phyloP scores from a whole-genome alignment of 495 filamentous ascomycete genomes.

The Penicillium steckii region DNA sequence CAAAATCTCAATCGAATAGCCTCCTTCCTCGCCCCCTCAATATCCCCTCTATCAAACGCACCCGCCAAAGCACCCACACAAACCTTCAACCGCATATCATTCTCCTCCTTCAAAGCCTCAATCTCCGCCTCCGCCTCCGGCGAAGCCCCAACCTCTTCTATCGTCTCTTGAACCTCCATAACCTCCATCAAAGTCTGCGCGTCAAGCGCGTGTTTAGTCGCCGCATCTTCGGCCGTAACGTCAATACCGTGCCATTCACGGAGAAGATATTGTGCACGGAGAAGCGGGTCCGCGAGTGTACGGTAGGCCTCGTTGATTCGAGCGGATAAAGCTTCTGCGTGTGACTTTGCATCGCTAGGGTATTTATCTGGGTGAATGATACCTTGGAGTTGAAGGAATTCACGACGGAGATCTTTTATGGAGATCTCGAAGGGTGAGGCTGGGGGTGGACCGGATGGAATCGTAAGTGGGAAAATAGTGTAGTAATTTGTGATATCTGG shows the following conservation, averaged over 20 bases:
- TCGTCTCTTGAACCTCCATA: conserved; percentile 79
- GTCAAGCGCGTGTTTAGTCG: conserved; percentile 57
- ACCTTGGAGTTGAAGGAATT: conserved; percentile 83
- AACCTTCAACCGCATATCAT: conserved; percentile 62
- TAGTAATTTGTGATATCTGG: conserved; percentile 65
- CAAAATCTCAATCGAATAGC: conserved; percentile 83
- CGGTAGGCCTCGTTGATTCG: conserved; percentile 87
- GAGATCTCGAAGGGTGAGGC: conserved; percentile 72
- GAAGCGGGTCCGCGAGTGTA: conserved; percentile 72
- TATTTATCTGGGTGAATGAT: conserved; percentile 82
- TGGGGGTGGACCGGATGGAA: conserved; percentile 81
- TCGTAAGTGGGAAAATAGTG: conserved; percentile 80
- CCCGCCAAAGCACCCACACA: conserved; percentile 58
- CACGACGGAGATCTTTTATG: conserved; percentile 61
- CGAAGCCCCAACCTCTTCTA: conserved; percentile 59
- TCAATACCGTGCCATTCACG: conserved; percentile 66
- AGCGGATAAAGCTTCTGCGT: conserved; percentile 70
- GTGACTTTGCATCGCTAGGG: conserved; percentile 50
- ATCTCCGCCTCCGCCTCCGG: conserved; percentile 65
- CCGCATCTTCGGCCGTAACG: conserved; percentile 69
- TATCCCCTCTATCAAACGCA: conserved; percentile 66
- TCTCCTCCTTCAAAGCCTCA: conserved; percentile 57
- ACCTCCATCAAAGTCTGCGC: conserved; percentile 79
- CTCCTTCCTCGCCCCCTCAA: conserved; percentile 65
- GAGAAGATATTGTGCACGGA: conserved; percentile 82